Evolutionary conservation across 805 yeast genomes (phyloP).

Genomic region (Blastobotrys muscicola): DNA sequence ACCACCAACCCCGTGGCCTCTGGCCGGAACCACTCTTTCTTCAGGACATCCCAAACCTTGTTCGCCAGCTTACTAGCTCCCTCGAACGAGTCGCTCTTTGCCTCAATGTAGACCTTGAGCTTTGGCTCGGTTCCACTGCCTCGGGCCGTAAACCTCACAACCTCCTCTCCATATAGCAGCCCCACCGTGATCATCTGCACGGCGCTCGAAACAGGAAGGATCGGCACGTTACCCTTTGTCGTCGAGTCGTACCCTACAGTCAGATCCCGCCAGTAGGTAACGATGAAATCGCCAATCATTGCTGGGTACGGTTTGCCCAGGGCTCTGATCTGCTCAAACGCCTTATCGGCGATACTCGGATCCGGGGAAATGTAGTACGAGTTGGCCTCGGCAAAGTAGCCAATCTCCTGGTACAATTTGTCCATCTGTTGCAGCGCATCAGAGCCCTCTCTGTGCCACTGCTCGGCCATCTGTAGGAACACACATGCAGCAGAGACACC

Average conservation of each 20-base stretch:
- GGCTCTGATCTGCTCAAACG: conserved; percentile 48
- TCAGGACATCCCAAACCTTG: conserved; percentile 56
- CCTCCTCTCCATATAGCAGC: conserved; percentile 28
- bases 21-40: conserved; percentile 70
- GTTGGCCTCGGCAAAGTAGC: conserved; percentile 76
- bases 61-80: conserved; percentile 45
- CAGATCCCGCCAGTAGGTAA: conserved; percentile 70
- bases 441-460: conserved; percentile 35
- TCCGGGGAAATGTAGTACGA: conserved; percentile 70
- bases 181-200: conserved; percentile 83
- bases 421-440: conserved; percentile 44
- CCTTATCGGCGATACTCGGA: conserved; percentile 38
- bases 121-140: conserved; percentile 98
- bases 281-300: conserved; percentile 46
- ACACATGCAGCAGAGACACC: conserved; percentile 75
- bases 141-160: conserved; percentile 70
- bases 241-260: conserved; percentile 73
- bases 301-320: conserved; percentile 32
- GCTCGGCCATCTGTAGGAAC: conserved; percentile 58
- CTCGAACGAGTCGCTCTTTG: conserved; percentile 39
- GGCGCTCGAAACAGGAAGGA: conserved; percentile 56
- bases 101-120: conserved; percentile 84
- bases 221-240: conserved; percentile 48
- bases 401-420: conserved; percentile 53
- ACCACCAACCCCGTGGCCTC: conserved; percentile 32